Base-by-base conservation (phyloP, 371 early-diverging fungal species). In the Rhizopus sp. region DNA sequence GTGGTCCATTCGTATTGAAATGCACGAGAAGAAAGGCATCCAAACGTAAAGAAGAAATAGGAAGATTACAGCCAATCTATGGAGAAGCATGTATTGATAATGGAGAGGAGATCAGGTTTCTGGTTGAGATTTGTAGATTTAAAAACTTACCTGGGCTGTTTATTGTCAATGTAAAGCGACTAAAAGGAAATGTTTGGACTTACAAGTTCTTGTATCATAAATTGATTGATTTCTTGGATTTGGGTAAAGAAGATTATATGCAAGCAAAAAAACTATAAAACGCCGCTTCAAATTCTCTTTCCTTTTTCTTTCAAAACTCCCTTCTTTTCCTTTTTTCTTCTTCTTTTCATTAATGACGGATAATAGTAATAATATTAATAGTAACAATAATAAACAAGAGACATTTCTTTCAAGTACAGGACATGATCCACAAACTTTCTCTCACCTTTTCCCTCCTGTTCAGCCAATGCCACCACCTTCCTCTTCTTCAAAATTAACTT, bases 121-220 rank as follows among this genome's bases (percentile, higher is more conserved):
- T 83, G 4, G 88, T 95, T 23, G 94, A 95, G 73, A 70, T 96
- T 30, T 93, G 94, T 74, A 84, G 84, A 57, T 87, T 96, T 68
- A 88, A 88, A 69, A 92, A 93, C 72, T 68, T 95, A 30, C 84
- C 81, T 34, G 89, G 88, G 29, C 76, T 94, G n/a, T 91, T 87
- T 66, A 88, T 93, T 54, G 90, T 95, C 35, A 90, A 93, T 62
- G 80, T 96, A 62, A 87, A 89, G 61, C 86, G 95, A 45, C 68
- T 89, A 59, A 85, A 86, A 61, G 97, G 97, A 53, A 93, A 91
- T 66, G 83, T 87, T 40, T 94, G 94, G 95, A 82, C 86, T 0
- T 96, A 92, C 82, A 93, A 95, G 81, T 86, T 88, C 60, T 60
- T 96, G 51, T 95, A 96, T 69, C 85, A 94, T 62, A 83, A 82